Conservation (phyloP, 306 rosid species). For the Mimosa bimucronata region DNA sequence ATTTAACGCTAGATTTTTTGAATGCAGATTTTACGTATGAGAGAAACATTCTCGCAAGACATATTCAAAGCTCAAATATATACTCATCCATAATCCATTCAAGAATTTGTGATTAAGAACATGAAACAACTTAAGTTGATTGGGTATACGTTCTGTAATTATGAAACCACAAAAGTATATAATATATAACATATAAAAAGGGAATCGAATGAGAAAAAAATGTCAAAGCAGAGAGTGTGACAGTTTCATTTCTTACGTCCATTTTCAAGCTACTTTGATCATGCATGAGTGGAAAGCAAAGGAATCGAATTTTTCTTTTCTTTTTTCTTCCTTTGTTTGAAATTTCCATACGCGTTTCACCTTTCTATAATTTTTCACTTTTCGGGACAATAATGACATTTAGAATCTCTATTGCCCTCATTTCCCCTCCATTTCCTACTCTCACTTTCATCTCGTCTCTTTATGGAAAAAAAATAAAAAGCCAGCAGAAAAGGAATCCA, state of each 20-base stretch:
- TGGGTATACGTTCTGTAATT: background rate
- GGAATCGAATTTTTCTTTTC: conserved; percentile 6
- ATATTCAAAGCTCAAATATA: background rate
- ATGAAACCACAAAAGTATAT: background rate
- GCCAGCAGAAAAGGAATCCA: background rate
- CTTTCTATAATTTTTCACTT: background rate
- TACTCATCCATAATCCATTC: background rate
- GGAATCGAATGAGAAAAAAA: background rate
- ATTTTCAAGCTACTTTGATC: background rate
- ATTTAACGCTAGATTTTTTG: background rate
- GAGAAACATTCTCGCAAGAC: background rate
- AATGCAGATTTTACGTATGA: background rate
- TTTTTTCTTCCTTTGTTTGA: background rate
- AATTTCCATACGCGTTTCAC: background rate
- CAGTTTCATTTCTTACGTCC: background rate
- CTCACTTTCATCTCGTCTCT: background rate
- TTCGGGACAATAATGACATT: background rate
- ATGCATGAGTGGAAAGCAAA: background rate
- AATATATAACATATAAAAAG: background rate
- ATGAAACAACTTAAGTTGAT: background rate
- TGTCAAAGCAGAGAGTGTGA: background rate
- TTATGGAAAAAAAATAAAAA: background rate
- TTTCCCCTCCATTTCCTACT: background rate
- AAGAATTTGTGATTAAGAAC: background rate
- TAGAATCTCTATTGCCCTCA: background rate